A percentile compares a stretch with the other conserved stretches of the same genome.
These are phyloP conservation scores for Peronospora belbahrii DNA, from an alignment of 352 stramenopile genomes.

Conservation along the genomic window DNA sequence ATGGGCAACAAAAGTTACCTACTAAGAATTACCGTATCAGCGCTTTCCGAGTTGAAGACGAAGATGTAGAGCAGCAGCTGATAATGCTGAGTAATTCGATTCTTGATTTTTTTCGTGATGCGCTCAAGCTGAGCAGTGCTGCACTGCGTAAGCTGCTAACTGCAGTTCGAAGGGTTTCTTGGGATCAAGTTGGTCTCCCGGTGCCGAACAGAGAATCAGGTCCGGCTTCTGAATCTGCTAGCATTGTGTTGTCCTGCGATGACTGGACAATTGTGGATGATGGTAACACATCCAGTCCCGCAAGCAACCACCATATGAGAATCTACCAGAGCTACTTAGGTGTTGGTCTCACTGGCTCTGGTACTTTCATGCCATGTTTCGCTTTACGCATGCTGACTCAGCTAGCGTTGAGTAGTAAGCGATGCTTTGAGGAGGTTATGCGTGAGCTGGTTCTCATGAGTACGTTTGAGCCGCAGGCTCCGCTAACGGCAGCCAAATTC, in stretches of 20 bases:
- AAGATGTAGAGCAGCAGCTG: slow-evolving; percentile 83
- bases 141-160: slow-evolving; percentile 51
- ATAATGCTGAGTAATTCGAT: slow-evolving; percentile 82
- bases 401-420: slow-evolving; percentile 57
- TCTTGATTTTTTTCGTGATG: slow-evolving; percentile 75
- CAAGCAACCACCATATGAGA: slow-evolving; percentile 57
- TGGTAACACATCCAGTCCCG: slow-evolving; percentile 32
- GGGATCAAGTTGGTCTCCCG: slow-evolving; percentile 58
- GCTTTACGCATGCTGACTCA: slow-evolving; percentile 77
- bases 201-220: slow-evolving; percentile 22
- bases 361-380: slow-evolving; percentile 64
- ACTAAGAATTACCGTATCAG: slow-evolving; percentile 69
- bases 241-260: slow-evolving; percentile 5
- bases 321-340: slow-evolving; percentile 80
- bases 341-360: slow-evolving; percentile 49
- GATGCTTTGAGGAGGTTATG: slow-evolving; percentile 71
- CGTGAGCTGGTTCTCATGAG: slow-evolving; percentile 66
- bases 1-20: slow-evolving; percentile 61
- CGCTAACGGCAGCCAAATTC: slow-evolving; percentile 35
- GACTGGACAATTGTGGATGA: slow-evolving; percentile 24
- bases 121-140: slow-evolving; percentile 51
- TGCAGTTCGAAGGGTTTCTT: slow-evolving; percentile 59
- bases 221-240: not conserved
- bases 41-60: slow-evolving; percentile 68
- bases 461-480: slow-evolving; percentile 39